Evolutionary conservation across 83 land plant genomes (phyloP).

Genomic region (Thuja plicata): DNA sequence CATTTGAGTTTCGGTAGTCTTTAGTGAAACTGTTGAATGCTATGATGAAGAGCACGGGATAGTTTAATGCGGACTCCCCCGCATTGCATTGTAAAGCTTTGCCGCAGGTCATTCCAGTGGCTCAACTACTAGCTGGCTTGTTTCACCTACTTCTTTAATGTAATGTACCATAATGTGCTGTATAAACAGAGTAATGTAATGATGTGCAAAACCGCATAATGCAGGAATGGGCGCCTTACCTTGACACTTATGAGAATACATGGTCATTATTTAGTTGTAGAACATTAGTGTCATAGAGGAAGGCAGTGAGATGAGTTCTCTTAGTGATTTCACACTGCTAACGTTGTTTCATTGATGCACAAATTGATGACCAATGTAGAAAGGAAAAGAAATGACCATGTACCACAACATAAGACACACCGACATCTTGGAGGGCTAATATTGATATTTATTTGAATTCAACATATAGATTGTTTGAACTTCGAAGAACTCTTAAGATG

Average conservation of each 20-base stretch:
- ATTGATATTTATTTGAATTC: background rate
- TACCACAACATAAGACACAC: background rate
- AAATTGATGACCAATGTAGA: background rate
- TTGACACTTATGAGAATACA: background rate
- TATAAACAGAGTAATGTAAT: background rate
- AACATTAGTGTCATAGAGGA: background rate
- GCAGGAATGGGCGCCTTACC: background rate
- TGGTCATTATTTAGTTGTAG: background rate
- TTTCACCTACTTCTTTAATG: background rate
- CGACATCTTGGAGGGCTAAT: background rate
- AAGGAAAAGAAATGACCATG: background rate
- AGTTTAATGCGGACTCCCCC: background rate
- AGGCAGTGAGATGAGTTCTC: background rate
- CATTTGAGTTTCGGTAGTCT: background rate
- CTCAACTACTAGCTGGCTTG: background rate
- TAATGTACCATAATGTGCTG: constrained; percentile 6
- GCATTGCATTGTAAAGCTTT: background rate
- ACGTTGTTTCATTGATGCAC: background rate
- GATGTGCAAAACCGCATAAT: background rate
- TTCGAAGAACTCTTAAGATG: background rate
- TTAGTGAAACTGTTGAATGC: background rate
- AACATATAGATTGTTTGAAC: background rate
- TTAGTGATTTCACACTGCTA: background rate
- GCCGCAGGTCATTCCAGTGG: background rate
- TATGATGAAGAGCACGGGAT: background rate